Evolutionary conservation across 1,139 yeast species (phyloP).

Genomic region (Geotrichum candidum): DNA sequence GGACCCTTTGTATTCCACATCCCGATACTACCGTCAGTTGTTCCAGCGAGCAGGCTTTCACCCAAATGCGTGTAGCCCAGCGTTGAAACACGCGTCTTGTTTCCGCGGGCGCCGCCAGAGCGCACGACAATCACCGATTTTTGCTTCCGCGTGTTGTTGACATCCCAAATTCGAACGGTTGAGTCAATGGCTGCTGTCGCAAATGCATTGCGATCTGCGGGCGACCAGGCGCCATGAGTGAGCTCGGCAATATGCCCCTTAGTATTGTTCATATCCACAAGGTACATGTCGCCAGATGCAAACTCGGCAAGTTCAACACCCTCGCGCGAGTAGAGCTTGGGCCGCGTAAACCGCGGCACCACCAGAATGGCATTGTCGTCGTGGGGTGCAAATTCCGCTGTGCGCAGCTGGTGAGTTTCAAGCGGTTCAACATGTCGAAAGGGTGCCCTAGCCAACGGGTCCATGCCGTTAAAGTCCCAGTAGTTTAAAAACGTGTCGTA

Average conservation of each 20-base stretch:
- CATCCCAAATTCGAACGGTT: conserved; percentile 38
- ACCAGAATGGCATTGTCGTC: conserved; percentile 28
- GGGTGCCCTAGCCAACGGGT: conserved; percentile 25
- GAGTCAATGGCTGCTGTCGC: conserved; percentile 33
- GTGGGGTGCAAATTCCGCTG: conserved; percentile 24
- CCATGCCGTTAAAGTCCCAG: conserved; percentile 38
- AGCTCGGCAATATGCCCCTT: conserved; percentile 37
- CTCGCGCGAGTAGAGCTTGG: conserved; percentile 28
- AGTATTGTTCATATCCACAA: conserved; percentile 37
- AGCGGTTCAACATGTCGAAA: conserved; percentile 32
- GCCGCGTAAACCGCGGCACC: conserved; percentile 28
- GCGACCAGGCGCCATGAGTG: conserved; percentile 35
- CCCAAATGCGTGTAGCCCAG: conserved; percentile 22
- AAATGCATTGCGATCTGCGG: conserved; percentile 24
- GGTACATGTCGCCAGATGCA: conserved; percentile 36
- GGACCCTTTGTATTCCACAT: conserved; percentile 33
- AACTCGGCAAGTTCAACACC: conserved; percentile 30
- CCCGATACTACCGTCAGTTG: conserved; percentile 29
- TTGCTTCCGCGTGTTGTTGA: conserved; percentile 25
- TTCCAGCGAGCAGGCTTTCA: conserved; percentile 25
- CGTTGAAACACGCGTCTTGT: conserved; percentile 25
- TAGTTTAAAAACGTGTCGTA: conserved; percentile 30
- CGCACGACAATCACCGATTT: conserved; percentile 31
- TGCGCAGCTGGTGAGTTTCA: conserved; percentile 30
- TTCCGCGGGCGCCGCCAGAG: conserved; percentile 23